Evolutionary conservation across 1,284 basidiomycete genomes (phyloP).

Genomic region (Sporisorium scitamineum): DNA sequence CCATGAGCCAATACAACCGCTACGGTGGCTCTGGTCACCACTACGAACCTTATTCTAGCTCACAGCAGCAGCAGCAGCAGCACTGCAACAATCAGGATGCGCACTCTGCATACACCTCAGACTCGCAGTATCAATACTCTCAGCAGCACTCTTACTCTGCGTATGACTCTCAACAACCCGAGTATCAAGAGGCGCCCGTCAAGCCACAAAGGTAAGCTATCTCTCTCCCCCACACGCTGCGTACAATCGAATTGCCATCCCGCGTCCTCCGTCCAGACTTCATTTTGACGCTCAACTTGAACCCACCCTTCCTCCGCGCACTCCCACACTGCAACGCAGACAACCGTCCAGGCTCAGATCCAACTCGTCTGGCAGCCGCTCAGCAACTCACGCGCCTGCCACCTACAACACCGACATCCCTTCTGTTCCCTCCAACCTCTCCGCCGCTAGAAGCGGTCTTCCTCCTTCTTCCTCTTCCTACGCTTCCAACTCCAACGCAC

Average conservation of each 20-base stretch:
- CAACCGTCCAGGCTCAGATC: conserved; percentile 35
- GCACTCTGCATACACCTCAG: conserved; percentile 13
- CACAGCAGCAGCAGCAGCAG: conserved; percentile 6
- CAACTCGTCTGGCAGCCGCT: conserved; percentile 31
- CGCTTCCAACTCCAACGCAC: conserved; percentile 7
- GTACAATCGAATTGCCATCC: too few relatives aligned
- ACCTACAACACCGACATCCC: conserved; percentile 28
- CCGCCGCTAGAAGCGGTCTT: conserved; percentile 9
- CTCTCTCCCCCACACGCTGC: too few relatives aligned
- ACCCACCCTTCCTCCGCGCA: background rate
- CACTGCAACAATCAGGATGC: conserved; percentile 13
- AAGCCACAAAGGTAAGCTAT: conserved; percentile 38
- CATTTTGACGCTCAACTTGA: conserved; percentile 4
- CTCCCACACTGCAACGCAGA: conserved; percentile 11
- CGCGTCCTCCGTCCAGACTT: too few relatives aligned
- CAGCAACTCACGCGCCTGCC: conserved; percentile 15
- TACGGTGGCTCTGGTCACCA: conserved; percentile 17
- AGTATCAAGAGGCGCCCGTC: conserved; percentile 33
- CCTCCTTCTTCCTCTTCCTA: conserved; percentile 4
- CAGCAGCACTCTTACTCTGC: conserved; percentile 15
- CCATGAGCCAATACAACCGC: conserved; percentile 37
- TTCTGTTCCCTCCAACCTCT: conserved; percentile 33
- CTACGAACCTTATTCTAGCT: conserved; percentile 19
- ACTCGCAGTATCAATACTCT: conserved; percentile 15
- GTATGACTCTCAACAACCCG: conserved; percentile 26